Evolutionary conservation across 371 early-diverging fungal genomes (phyloP).

Genomic region (Syncephalis plumigaleata): DNA sequence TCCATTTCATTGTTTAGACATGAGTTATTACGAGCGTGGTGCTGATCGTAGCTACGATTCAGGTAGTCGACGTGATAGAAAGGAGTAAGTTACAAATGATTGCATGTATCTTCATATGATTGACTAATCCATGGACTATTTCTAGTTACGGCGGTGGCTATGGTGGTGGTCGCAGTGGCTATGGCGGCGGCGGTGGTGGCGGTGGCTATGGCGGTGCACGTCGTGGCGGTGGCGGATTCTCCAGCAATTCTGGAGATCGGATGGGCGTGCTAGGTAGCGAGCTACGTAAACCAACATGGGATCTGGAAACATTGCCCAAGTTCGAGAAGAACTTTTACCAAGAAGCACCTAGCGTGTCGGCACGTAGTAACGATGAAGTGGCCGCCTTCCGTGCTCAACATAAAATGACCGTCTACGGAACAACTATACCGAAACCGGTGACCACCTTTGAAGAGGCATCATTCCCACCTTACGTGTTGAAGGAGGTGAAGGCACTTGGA

Average conservation of each 20-base stretch:
- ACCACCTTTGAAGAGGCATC: slow-evolving; percentile 65
- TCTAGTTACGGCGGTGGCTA: slow-evolving; percentile 10
- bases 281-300: slow-evolving; percentile 51
- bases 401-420: slow-evolving; percentile 56
- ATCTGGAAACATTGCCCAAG: slow-evolving; percentile 34
- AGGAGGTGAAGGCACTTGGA: slow-evolving; percentile 66
- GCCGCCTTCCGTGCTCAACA: slow-evolving; percentile 39
- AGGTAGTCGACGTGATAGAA: slow-evolving; percentile 29
- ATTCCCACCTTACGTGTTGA: slow-evolving; percentile 72
- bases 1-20: too few species aligned
- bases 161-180: slow-evolving; percentile 9
- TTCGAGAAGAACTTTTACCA: slow-evolving; percentile 94
- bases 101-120: slow-evolving; percentile 1
- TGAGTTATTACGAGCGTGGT: slow-evolving; percentile 20
- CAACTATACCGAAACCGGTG: slow-evolving; percentile 61
- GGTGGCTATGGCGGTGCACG: slow-evolving; percentile 18
- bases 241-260: slow-evolving; percentile 26
- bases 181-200: slow-evolving; percentile 14
- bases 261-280: slow-evolving; percentile 37
- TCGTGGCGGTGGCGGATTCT: slow-evolving; percentile 12
- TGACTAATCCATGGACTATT: slow-evolving; percentile 4
- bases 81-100: slow-evolving; percentile 17
- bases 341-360: slow-evolving; percentile 43
- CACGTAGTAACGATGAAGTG: slow-evolving; percentile 33
- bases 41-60: slow-evolving; percentile 34